Evolutionary conservation across 2,329 filamentous ascomycete genomes (phyloP), one percentile per base, ranked within the genome.

Genomic region (Alternaria solani): DNA sequence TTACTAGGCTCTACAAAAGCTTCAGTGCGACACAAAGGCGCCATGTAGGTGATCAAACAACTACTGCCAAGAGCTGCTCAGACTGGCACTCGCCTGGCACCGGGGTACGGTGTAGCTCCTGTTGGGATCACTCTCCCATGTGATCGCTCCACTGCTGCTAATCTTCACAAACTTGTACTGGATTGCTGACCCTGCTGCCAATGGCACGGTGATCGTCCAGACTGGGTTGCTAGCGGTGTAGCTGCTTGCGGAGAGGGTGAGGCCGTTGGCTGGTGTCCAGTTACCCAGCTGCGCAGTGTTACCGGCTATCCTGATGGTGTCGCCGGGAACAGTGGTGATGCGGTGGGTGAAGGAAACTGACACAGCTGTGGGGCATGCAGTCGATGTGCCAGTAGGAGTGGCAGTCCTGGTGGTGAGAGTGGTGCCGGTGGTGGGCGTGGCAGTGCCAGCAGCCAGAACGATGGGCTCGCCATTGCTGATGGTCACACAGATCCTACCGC

Each of bases 251-350:
- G 77, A 75, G 46, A 86, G 69, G 12, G 78, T 74, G 57, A 77
- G 77, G 6, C 77, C 80, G 12, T 69, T 75, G 8, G 68, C 69
- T 4, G 81, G 53, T 16, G 79, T 71, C 82, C 83, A 85, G 25
- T 61, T 70, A 0, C 82, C 83, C 0, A 85, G 74, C 51, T 82
- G 80, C 2, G 75, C 62, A 1, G 75, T 78, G 66, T 78, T 81
- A 36, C 84, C 84, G 0, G 78, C 67, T 4, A 85, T 71, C 49
- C 80, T 81, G 38, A 86, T 69, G 30, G 82, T 83, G 59, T 86
- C 83, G 20, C 84, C 84, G 46, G 72, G 81, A 44, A 79, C 81
- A 1, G 83, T 86, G 1, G 73, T 72, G 5, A 82, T 80, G 52
- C 81, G 80, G 14, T 84, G 76, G 28, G 78, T 75, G 70, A 86